These are phyloP conservation scores for Aspergillus coremiiformis DNA, from an alignment of 495 filamentous ascomycete genomes.

Conservation along the genomic window DNA sequence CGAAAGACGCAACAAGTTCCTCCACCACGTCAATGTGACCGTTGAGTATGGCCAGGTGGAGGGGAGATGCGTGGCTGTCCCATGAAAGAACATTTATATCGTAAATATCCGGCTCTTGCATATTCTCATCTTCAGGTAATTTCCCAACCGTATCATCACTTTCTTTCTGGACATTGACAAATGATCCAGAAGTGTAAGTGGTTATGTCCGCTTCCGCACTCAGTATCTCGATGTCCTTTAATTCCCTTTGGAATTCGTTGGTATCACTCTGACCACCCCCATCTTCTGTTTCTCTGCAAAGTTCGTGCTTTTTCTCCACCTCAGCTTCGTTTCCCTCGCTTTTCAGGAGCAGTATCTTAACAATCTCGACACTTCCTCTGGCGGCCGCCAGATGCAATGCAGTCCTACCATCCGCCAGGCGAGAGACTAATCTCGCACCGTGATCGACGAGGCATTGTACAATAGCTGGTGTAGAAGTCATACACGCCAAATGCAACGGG, in stretches of 20 bases:
- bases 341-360: conserved; percentile 59
- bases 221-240: conserved; percentile 27
- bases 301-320: conserved; percentile 50
- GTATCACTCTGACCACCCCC: conserved; percentile 30
- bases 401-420: conserved; percentile 69
- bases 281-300: conserved; percentile 33
- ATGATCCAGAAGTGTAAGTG: conserved; percentile 51
- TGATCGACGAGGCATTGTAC: conserved; percentile 64
- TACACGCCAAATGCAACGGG: conserved; percentile 67
- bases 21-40: conserved; percentile 62
- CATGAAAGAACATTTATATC: conserved; percentile 68
- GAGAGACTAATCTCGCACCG: conserved; percentile 62
- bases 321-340: conserved; percentile 64
- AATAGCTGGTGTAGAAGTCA: conserved; percentile 57
- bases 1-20: conserved; percentile 62
- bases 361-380: conserved; percentile 58
- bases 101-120: conserved; percentile 67
- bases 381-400: conserved; percentile 71
- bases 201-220: conserved; percentile 28
- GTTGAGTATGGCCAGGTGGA: conserved; percentile 69
- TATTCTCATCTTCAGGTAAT: conserved; percentile 44
- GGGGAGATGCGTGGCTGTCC: conserved; percentile 61
- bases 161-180: conserved; percentile 53
- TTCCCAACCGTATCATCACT: conserved; percentile 16
- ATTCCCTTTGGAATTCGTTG: background rate